Evolutionary conservation across 257 asterid species (phyloP).

Genomic region (Gardenia jasminoides): DNA sequence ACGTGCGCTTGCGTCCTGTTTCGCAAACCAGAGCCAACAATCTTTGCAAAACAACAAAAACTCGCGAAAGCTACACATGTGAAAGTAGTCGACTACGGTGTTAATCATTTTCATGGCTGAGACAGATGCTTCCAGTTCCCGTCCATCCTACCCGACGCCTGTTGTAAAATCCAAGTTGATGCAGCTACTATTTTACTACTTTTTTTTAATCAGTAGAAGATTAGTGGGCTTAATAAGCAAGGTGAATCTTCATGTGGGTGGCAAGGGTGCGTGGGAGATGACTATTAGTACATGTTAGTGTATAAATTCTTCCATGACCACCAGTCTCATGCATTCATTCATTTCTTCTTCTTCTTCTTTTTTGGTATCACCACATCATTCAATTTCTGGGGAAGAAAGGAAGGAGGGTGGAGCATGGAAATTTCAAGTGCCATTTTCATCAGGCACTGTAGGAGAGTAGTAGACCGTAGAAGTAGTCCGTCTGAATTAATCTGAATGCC

Average conservation of each 20-base stretch:
- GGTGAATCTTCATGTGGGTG: not conserved
- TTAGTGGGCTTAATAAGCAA: not conserved
- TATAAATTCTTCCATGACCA: not conserved
- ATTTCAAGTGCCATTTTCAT: conserved; percentile 24
- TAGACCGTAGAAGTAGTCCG: not conserved
- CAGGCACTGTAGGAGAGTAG: not conserved
- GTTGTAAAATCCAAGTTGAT: not conserved
- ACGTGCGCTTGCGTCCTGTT: conserved; percentile 19
- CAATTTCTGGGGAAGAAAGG: not conserved
- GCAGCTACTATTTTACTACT: not conserved
- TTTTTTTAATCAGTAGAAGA: not conserved
- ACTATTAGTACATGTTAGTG: no score
- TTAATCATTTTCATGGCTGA: conserved; percentile 25
- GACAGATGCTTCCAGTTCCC: not conserved
- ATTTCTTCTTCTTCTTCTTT: conserved; percentile 1
- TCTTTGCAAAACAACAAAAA: not conserved
- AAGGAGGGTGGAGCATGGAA: not conserved
- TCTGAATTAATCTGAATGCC: not conserved
- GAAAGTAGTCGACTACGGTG: conserved; percentile 1
- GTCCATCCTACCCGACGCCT: not conserved
- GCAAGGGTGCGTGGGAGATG: no score
- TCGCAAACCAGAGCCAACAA: not conserved
- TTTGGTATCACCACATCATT: not conserved
- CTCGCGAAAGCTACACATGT: not conserved
- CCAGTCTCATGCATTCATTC: no score